Percentiles rank a stretch among this genome's conserved stretches.
Evolutionary conservation across 495 filamentous ascomycete species (phyloP).

Genomic region (Daldinia decipiens): DNA sequence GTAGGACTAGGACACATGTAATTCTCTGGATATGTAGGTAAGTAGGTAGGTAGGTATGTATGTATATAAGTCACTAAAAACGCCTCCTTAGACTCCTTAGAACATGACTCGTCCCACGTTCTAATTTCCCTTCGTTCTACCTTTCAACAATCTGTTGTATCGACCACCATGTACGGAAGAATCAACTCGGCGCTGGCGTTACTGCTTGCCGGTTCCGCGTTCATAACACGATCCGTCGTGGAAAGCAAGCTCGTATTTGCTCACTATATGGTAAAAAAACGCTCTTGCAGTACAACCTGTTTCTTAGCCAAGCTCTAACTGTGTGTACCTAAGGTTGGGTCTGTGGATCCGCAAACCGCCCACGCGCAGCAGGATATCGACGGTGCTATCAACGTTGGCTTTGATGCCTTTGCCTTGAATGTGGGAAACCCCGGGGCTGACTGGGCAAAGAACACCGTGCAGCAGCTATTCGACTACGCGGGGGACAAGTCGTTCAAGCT

Average conservation of each 20-base stretch:
- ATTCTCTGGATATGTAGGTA: constrained; percentile 1
- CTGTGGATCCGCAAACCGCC: constrained; percentile 43
- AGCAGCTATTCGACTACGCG: constrained; percentile 51
- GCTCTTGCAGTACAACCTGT: neutral
- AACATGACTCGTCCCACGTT: constrained; percentile 1
- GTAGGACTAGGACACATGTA: neutral
- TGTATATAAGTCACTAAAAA: neutral
- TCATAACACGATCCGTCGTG: constrained; percentile 27
- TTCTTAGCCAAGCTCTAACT: neutral
- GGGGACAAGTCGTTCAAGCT: constrained; percentile 48
- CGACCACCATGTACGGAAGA: constrained; percentile 23
- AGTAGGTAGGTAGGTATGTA: constrained; percentile 11
- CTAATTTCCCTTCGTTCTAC: neutral
- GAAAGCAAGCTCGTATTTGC: constrained; percentile 45
- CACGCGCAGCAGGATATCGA: constrained; percentile 51
- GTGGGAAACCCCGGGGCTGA: constrained; percentile 41
- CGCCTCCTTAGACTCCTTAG: neutral
- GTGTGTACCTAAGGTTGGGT: constrained; percentile 41
- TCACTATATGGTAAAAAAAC: constrained; percentile 41
- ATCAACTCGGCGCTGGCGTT: constrained; percentile 25
- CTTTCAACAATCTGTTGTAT: neutral
- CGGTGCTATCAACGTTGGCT: constrained; percentile 45
- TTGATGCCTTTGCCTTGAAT: constrained; percentile 55
- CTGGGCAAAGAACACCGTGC: constrained; percentile 45
- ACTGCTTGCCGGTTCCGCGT: constrained; percentile 26